Evolutionary conservation across 2,329 filamentous ascomycete species (phyloP).

Genomic region (Madurella mycetomatis): DNA sequence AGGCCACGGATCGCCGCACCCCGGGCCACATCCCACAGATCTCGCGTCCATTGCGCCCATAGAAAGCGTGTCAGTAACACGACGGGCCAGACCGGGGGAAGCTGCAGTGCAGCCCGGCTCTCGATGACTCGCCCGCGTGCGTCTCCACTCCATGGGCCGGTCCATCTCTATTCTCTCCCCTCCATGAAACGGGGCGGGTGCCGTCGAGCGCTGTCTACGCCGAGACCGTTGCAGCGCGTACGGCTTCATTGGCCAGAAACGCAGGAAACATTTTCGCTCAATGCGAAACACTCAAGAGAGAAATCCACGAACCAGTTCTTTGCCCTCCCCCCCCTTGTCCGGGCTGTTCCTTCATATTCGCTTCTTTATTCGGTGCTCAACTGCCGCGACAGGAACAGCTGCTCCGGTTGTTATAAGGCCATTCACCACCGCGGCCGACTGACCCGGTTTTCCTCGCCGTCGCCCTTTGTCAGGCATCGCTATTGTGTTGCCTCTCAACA

Average conservation of each 20-base stretch:
- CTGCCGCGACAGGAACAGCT: slow-evolving; percentile 1
- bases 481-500: slow-evolving; percentile 21
- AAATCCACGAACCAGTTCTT: slow-evolving; percentile 19
- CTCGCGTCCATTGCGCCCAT: neutral
- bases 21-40: neutral
- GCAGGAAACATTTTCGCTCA: slow-evolving; percentile 20
- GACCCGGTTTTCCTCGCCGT: slow-evolving; percentile 5
- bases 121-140: slow-evolving; percentile 8
- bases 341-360: neutral
- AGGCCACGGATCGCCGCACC: slow-evolving; percentile 11
- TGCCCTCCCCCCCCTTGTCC: slow-evolving; percentile 12
- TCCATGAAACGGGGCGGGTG: slow-evolving; percentile 17
- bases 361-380: slow-evolving; percentile 11
- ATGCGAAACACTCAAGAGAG: slow-evolving; percentile 24
- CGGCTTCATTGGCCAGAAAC: slow-evolving; percentile 27
- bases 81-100: neutral
- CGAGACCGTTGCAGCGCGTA: slow-evolving; percentile 23
- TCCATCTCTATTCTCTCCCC: neutral
- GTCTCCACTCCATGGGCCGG: slow-evolving; percentile 7
- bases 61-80: slow-evolving; percentile 5
- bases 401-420: slow-evolving; percentile 19
- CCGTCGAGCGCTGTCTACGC: slow-evolving; percentile 7
- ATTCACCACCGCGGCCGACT: slow-evolving; percentile 5
- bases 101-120: slow-evolving; percentile 5
- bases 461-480: slow-evolving; percentile 13